A percentile compares a stretch with the other conserved stretches of the same genome.
These are phyloP conservation scores for Meyerozyma sp. DNA, from an alignment of 1,139 yeast genomes.

Conservation along the genomic window DNA sequence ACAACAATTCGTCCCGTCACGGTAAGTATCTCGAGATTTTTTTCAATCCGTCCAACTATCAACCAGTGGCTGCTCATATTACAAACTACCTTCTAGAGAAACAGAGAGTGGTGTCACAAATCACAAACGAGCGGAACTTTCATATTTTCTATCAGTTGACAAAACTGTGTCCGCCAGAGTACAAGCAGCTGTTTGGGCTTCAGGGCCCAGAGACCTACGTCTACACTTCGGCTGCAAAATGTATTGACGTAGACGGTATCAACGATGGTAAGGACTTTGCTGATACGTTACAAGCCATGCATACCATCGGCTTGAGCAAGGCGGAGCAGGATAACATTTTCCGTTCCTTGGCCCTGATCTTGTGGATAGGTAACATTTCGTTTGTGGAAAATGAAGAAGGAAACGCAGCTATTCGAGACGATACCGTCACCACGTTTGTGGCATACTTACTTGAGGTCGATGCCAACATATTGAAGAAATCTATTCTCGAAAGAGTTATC, in stretches of 20 bases:
- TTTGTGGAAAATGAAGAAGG: constrained; percentile 86
- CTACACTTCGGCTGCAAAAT: constrained; percentile 82
- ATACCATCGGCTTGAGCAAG: constrained; percentile 73
- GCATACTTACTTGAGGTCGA: constrained; percentile 88
- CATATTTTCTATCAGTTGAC: constrained; percentile 96
- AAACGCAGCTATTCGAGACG: constrained; percentile 74
- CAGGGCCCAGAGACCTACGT: constrained; percentile 91
- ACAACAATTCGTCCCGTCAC: constrained; percentile 94
- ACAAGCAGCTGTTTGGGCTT: constrained; percentile 79
- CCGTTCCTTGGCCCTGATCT: constrained; percentile 73
- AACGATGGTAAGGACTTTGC: constrained; percentile 75
- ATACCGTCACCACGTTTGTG: constrained; percentile 86
- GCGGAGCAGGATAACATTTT: constrained; percentile 88
- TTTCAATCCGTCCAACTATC: constrained; percentile 67
- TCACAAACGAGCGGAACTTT: constrained; percentile 87
- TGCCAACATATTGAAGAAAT: constrained; percentile 56
- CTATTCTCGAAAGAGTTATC: constrained; percentile 75
- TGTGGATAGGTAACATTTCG: constrained; percentile 93
- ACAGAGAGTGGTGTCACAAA: constrained; percentile 93
- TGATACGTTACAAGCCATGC: constrained; percentile 85
- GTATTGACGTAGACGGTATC: constrained; percentile 80
- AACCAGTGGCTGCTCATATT: constrained; percentile 93
- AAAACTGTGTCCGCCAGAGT: constrained; percentile 81
- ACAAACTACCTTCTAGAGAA: constrained; percentile 93
- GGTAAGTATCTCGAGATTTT: constrained; percentile 94